Evolutionary conservation across 768 basidiomycete genomes (phyloP), one percentile per base, ranked within the genome.

Genomic region (Podaxis carcinomalis): DNA sequence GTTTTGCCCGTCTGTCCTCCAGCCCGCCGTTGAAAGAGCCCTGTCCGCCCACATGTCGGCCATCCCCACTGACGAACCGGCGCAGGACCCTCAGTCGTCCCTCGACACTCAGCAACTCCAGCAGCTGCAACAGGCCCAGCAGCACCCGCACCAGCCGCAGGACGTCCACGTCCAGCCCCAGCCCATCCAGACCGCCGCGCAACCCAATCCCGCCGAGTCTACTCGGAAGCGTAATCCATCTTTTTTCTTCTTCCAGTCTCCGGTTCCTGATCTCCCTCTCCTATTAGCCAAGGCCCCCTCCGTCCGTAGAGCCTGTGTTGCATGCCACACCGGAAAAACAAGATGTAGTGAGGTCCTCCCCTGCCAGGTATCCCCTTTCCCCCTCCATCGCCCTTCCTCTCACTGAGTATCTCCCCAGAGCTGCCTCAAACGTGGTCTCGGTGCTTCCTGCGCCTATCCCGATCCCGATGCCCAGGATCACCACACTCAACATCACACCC

Each of bases 251-350:
- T 58, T 54, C 46, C 44, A 56, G 58, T 25, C 67, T 63, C 67
- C 68, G 63, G 39, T 58, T 68, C 44, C 55, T 57, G 23, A 52
- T 40, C 39, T 14, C 39, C 39, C 14, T 60, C 46, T 64, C 67
- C 60, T 57, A 49, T 53, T 70, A 90, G 89, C 89, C 62, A 91
- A 92, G 74, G 88, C 87, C 47, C 89, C 90, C 35, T 91, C 89
- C 47, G 90, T 91, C 57, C 83, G 90, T 64, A 80, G 90, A 64
- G 90, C 90, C 0, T 92, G 90, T 65, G 82, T 85, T 40, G 87
- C 90, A 13, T 92, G 90, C 73, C 90, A 92, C 72, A 78, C 88
- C 54, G 90, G 90, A 55, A 92, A 92, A 76, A 92, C 90, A 11
- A 78, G 90, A 66, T 92, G 90, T 67, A 90, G 88, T 66, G 90